Evolutionary conservation across 805 yeast species (phyloP).

Genomic region (Ascoidea asiatica): DNA sequence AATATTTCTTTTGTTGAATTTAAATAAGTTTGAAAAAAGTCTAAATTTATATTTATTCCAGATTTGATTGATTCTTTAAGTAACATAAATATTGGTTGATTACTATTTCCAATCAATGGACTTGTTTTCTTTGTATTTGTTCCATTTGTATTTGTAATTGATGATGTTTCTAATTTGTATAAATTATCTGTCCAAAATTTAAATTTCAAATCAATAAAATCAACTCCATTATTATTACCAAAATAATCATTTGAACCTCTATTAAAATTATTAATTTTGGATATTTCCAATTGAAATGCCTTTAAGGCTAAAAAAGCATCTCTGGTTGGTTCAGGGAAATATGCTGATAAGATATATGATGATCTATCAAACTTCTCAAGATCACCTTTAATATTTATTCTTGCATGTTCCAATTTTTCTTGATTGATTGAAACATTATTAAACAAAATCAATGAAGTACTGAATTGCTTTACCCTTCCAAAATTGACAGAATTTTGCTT

Average conservation of each 20-base stretch:
- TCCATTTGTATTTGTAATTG: neutral
- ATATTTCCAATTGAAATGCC: constrained; percentile 53
- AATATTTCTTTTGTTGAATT: constrained; percentile 44
- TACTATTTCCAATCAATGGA: no score
- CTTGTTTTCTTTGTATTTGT: constrained; percentile 18
- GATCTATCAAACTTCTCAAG: constrained; percentile 44
- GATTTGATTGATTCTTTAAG: constrained; percentile 37
- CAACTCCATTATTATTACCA: constrained; percentile 12
- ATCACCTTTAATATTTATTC: constrained; percentile 4
- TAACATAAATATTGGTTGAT: constrained; percentile 55
- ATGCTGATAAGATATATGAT: constrained; percentile 50
- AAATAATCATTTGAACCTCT: constrained; percentile 19
- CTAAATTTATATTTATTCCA: constrained; percentile 35
- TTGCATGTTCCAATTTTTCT: constrained; percentile 5
- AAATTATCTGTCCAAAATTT: constrained; percentile 64
- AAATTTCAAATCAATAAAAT: constrained; percentile 32
- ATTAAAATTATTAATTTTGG: constrained; percentile 23
- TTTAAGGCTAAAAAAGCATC: constrained; percentile 51
- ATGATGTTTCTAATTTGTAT: constrained; percentile 25
- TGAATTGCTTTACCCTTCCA: neutral
- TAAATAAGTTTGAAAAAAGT: constrained; percentile 44
- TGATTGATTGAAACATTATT: neutral
- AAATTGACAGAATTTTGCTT: neutral
- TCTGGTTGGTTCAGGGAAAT: constrained; percentile 51
- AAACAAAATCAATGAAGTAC: neutral